These are phyloP conservation scores for Primulina huaijiensis DNA, from an alignment of 257 asterid genomes.

Conservation along the genomic window DNA sequence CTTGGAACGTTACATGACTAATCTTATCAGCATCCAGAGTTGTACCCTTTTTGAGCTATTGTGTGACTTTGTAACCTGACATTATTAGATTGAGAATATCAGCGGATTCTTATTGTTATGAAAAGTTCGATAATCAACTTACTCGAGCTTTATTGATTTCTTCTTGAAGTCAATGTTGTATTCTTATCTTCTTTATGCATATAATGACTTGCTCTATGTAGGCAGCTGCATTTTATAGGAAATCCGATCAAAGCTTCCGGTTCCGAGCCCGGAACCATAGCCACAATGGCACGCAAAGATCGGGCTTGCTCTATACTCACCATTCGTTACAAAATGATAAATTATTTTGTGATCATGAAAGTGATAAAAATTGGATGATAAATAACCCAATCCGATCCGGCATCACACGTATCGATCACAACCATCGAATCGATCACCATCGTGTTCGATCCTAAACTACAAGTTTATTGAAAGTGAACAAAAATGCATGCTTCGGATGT, in stretches of 20 bases:
- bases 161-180: background rate
- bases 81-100: background rate
- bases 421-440: too few relatives aligned
- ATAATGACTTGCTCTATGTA: too few relatives aligned
- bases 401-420: too few relatives aligned
- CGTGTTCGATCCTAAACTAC: too few relatives aligned
- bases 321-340: too few relatives aligned
- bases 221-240: too few relatives aligned
- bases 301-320: too few relatives aligned
- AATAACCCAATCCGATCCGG: background rate
- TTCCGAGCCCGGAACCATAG: too few relatives aligned
- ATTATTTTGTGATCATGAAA: too few relatives aligned
- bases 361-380: background rate
- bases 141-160: background rate
- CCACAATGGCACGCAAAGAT: too few relatives aligned
- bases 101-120: conserved; percentile 18
- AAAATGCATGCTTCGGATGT: background rate
- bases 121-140: background rate
- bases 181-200: background rate
- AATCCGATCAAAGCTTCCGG: too few relatives aligned
- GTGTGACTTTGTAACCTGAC: conserved; percentile 12
- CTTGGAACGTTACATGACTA: conserved; percentile 50
- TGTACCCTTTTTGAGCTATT: conserved; percentile 6
- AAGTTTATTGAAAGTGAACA: too few relatives aligned
- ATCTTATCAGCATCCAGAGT: conserved; percentile 13